Percentiles rank a stretch among this genome's conserved stretches.
Evolutionary conservation across 2,329 filamentous ascomycete species (phyloP).

Genomic region (Colletotrichum musicola): DNA sequence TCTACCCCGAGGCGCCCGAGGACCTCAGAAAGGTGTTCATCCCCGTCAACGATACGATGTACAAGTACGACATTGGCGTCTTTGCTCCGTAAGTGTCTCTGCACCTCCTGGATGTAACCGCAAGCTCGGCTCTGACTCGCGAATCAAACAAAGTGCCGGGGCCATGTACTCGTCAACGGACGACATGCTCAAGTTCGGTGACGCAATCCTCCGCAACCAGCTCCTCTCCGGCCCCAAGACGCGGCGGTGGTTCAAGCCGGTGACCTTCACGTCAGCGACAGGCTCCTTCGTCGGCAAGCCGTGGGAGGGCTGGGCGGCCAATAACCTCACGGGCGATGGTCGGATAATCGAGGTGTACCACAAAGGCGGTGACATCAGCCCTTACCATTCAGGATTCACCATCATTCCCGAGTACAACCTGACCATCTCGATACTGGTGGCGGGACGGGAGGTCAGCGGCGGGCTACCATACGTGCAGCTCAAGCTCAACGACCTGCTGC

Average conservation of each 20-base stretch:
- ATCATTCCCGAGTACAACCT: slow-evolving; percentile 62
- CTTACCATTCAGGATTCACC: slow-evolving; percentile 55
- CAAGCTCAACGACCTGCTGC: slow-evolving; percentile 43
- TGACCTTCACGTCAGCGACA: slow-evolving; percentile 51
- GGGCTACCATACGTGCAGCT: slow-evolving; percentile 8
- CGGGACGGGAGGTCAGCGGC: slow-evolving; percentile 43
- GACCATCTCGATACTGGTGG: slow-evolving; percentile 55
- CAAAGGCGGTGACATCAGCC: slow-evolving; percentile 58
- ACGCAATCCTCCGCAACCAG: slow-evolving; percentile 56
- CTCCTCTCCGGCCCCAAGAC: slow-evolving; percentile 55
- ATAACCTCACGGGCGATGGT: slow-evolving; percentile 52
- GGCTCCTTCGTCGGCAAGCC: slow-evolving; percentile 57
- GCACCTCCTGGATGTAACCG: not conserved
- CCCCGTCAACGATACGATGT: slow-evolving; percentile 49
- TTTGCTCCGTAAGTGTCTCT: slow-evolving; percentile 49
- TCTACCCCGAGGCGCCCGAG: slow-evolving; percentile 48
- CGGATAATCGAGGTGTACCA: slow-evolving; percentile 60
- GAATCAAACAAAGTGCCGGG: slow-evolving; percentile 44
- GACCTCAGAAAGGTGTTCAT: slow-evolving; percentile 49
- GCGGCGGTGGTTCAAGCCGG: slow-evolving; percentile 60
- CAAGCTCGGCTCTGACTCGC: too few relatives aligned
- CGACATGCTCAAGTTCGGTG: slow-evolving; percentile 57
- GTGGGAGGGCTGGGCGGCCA: slow-evolving; percentile 60
- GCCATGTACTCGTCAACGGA: slow-evolving; percentile 56
- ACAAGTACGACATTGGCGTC: slow-evolving; percentile 50